phyloP scores from a whole-genome alignment of 2,329 filamentous ascomycete species.

The Aspergillus pseudoterreus region DNA sequence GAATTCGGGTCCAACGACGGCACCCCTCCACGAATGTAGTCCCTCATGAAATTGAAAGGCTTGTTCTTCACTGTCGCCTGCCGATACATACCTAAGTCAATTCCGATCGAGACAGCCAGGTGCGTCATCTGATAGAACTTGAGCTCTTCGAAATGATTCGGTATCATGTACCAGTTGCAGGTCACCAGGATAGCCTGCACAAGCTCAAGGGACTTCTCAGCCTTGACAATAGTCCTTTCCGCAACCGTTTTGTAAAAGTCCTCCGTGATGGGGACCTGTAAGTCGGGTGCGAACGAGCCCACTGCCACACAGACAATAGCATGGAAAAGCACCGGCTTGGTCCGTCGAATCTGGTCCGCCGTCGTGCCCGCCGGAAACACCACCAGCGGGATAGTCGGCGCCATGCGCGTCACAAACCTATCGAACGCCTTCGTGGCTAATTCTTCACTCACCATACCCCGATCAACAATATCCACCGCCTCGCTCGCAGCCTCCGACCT shows the following conservation, averaged over 20 bases:
- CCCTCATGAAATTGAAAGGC: slow-evolving; percentile 33
- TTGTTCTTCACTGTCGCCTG: slow-evolving; percentile 38
- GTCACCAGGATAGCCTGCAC: slow-evolving; percentile 73
- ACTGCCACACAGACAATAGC: slow-evolving; percentile 55
- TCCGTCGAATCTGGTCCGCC: slow-evolving; percentile 52
- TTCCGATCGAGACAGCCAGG: slow-evolving; percentile 73
- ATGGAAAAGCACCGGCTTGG: slow-evolving; percentile 59
- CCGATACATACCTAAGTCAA: slow-evolving; percentile 75
- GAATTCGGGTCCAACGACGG: slow-evolving; percentile 46
- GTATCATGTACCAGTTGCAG: slow-evolving; percentile 82
- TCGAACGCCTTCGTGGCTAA: slow-evolving; percentile 55
- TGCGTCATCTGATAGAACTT: slow-evolving; percentile 89
- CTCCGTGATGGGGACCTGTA: slow-evolving; percentile 61
- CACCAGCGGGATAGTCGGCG: slow-evolving; percentile 55
- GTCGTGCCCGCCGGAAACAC: slow-evolving; percentile 54
- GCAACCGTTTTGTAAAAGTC: slow-evolving; percentile 71
- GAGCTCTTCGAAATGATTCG: slow-evolving; percentile 77
- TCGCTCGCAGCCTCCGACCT: slow-evolving; percentile 20
- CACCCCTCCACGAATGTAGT: slow-evolving; percentile 37
- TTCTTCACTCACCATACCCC: slow-evolving; percentile 49
- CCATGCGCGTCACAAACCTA: slow-evolving; percentile 53
- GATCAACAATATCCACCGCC: slow-evolving; percentile 47
- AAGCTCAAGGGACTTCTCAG: slow-evolving; percentile 78
- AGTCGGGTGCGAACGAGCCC: slow-evolving; percentile 49
- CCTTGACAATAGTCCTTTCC: slow-evolving; percentile 68